Percentiles rank a stretch among this genome's conserved stretches.
Conservation (phyloP, 352 stramenopile species). For the Phytophthora chlamydospora region DNA sequence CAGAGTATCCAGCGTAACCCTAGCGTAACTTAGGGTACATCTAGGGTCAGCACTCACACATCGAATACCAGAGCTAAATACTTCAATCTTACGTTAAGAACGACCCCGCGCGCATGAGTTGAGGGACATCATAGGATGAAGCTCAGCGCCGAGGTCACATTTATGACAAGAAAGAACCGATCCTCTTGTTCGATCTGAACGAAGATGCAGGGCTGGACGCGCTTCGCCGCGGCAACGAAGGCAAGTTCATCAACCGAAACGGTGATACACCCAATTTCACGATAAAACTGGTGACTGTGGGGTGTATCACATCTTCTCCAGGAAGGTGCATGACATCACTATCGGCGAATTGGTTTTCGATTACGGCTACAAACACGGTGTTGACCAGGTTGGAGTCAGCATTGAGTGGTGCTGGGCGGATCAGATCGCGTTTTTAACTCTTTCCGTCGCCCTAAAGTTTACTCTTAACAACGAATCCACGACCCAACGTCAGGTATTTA, state of each 20-base stretch:
- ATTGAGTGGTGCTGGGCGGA: conserved; percentile 4
- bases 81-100: too few species aligned
- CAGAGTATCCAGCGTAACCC: too few species aligned
- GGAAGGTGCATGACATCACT: conserved; percentile 79
- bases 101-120: too few species aligned
- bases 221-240: conserved; percentile 91
- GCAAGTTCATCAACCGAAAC: conserved; percentile 88
- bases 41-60: too few species aligned
- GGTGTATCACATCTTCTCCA: conserved; percentile 92
- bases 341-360: conserved; percentile 71
- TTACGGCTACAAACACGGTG: conserved; percentile 64
- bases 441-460: too few species aligned
- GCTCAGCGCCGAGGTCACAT: conserved; percentile 71
- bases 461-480: too few species aligned
- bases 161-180: conserved; percentile 82
- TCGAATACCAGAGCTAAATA: too few species aligned
- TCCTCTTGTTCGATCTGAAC: conserved; percentile 93
- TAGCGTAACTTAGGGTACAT: too few species aligned
- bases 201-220: conserved; percentile 90
- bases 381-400: conserved; percentile 65
- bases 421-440: too few species aligned
- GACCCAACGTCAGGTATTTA: too few species aligned
- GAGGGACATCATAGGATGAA: too few species aligned
- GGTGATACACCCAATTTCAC: conserved; percentile 70
- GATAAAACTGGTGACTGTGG: conserved; percentile 76